Evolutionary conservation across 305 asterid species (phyloP), one percentile per base, ranked within the genome.

Genomic region (Plantago coronopus): DNA sequence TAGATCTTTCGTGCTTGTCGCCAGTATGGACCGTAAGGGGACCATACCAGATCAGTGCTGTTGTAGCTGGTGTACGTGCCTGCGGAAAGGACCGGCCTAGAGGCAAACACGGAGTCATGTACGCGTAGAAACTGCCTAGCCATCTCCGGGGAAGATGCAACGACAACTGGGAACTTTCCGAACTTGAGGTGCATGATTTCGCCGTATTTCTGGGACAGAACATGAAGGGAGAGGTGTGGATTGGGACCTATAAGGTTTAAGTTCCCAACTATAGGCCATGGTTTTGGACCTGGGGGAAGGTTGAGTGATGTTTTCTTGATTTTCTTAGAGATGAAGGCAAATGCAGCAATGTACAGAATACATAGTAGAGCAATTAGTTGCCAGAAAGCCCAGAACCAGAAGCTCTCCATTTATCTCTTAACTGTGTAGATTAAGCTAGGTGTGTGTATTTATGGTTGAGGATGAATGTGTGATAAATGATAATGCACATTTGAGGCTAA

Each of bases 201-300:
- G 17, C 55, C 55, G 20, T 49, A 49, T 49, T 19, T 49, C 8
- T 49, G 14, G 55, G 55, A 19, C 20, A 49, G 16, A 11, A 49
- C 16, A 25, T 49, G 29, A 49, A 49, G 17, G 15, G 55, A 49
- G 5, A 2, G 17, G 17, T 49, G 55, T 49, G 31, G 55, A 3
- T 9, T 20, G 20, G 55, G 55, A 20, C 55, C 55, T 19, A 49
- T 19, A 19, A 19, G 55, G 29, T 17, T 49, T 15, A 49, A 20
- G n/a, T 49, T 49, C 6, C 55, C 55, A 49, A 49, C 8, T 49
- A 49, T 49, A 19, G 55, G 55, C 55, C 55, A 49, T 49, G 55
- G 55, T 20, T 49, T 49, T 49, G 55, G 55, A 49, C 55, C 55
- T 49, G 55, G 55, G 20, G 55, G 55, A 49, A 48, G 54, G 5